Evolutionary conservation across 139 green algal genomes (phyloP), one percentile per base, ranked within the genome.

Genomic region (Chlorella sp.): DNA sequence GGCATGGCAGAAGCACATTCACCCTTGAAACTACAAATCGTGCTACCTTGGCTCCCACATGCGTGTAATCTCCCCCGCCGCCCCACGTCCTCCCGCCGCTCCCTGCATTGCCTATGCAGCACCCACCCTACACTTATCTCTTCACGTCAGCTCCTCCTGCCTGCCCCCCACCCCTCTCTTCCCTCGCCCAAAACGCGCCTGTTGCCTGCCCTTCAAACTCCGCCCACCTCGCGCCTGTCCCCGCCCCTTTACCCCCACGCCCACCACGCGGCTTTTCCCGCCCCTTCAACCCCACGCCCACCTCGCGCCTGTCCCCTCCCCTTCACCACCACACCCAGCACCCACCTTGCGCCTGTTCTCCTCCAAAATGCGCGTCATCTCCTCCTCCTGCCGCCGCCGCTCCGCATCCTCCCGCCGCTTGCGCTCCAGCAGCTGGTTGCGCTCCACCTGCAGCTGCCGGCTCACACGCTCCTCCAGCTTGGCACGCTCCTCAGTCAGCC

Each of bases 401-500:
- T 94, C 92, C 28, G 90, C 92, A 42, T 94, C 90, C 90, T 94
- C 88, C 39, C 83, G 85, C 21, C 92, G 88, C 82, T 94, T 94
- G 26, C 79, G 76, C 71, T 93, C 92, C 73, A 94, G 85, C 90
- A 94, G 88, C 76, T 75, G 40, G 37, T 61, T 78, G 32, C 89
- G 88, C 68, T 94, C 92, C 42, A 83, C 64, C 64, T 91, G 88
- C 75, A 94, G 78, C 87, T 94, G 92, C 57, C 85, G 78, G 34
- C 85, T 89, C 81, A 89, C 92, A 85, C 92, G 87, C 60, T 94
- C 87, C 86, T 94, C 90, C 66, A 94, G 88, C 32, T 81, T 69
- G 22, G 90, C 90, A 1, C 92, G 88, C 81, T 94, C 90, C 48
- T 93, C 88, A 21, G 85, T 89, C 15, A 91, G 76, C 11, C 92